Evolutionary conservation across 495 filamentous ascomycete genomes (phyloP), one percentile per base, ranked within the genome.

Genomic region (Parathielavia hyrcaniae): DNA sequence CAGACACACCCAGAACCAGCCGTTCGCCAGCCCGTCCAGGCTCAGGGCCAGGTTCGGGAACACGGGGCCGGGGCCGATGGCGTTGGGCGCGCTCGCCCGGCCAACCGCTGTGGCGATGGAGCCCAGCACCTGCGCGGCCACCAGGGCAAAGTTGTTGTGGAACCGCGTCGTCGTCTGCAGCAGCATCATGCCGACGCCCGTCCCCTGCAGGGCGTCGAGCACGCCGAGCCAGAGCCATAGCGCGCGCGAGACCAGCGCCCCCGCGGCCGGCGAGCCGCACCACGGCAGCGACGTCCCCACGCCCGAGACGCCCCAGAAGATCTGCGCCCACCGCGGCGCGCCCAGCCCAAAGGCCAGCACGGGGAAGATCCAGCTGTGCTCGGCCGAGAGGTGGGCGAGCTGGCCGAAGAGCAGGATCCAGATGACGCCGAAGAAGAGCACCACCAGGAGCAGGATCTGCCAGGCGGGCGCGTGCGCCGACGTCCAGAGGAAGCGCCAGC

Each of bases 1-100:
- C 7, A 88, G 59, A 7, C 75, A 79, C 56, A 86, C 68, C 85
- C 85, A 90, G 64, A 89, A 90, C 74, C 77, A 81, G 7, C 77
- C 72, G 58, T 81, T 80, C 2, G 63, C 73, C 53, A 88, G 58
- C 5, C 82, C 78, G 5, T 68, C 64, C 59, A 40, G 43, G 26
- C 62, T 58, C 1, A 67, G 67, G 17, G 66, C 61, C 56, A 85
- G 74, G 62, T 82, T 75, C 0, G 83, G 83, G 61, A 86, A 86
- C n/a, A 85, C 79, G 16, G 69, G 64, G 2, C 78, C 82, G 8
- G 83, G 83, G 0, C 82, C 81, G 14, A 76, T 61, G 36, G 69
- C 70, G 65, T 85, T 65, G 20, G 81, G 81, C 53, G 83, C 82
- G 20, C 74, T 80, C 0, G 77, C 80, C 30, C 81, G 58, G 3